Conservation (phyloP, 208 protist species). For the Trypanosoma grayi region DNA sequence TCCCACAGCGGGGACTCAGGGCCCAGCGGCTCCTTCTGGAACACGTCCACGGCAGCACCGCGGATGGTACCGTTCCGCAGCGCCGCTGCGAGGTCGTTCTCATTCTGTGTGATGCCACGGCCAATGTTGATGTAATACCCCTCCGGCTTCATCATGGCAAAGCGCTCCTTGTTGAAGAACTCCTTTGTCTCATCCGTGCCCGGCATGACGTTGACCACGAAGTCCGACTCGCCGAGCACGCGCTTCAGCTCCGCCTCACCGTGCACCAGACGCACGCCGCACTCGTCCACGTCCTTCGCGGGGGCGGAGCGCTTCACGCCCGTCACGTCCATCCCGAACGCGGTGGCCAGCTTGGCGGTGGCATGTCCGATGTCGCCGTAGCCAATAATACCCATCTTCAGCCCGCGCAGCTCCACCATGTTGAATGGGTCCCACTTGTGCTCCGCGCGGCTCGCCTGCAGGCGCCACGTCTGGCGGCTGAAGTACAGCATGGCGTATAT, state of each 20-base stretch:
- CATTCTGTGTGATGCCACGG: constrained; percentile 63
- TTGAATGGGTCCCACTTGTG: constrained; percentile 81
- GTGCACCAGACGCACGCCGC: constrained; percentile 50
- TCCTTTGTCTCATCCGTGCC: constrained; percentile 53
- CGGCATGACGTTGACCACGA: constrained; percentile 83
- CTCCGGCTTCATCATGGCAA: constrained; percentile 75
- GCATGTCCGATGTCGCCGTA: constrained; percentile 81
- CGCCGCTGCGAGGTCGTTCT: constrained; percentile 61
- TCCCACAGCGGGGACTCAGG: constrained; percentile 61
- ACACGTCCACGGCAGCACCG: constrained; percentile 81
- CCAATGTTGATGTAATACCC: constrained; percentile 89
- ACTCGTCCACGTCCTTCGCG: constrained; percentile 34
- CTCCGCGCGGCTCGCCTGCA: constrained; percentile 39
- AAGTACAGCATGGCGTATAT: constrained; percentile 78
- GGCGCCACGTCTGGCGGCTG: constrained; percentile 51
- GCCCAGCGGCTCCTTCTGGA: constrained; percentile 73
- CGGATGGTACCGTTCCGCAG: constrained; percentile 57
- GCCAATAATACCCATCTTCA: constrained; percentile 77
- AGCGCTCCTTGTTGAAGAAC: constrained; percentile 79
- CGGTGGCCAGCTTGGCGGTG: constrained; percentile 34
- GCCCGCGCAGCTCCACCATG: constrained; percentile 44
- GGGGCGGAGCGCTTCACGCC: constrained; percentile 54
- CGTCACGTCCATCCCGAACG: constrained; percentile 74
- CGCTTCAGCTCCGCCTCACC: constrained; percentile 45
- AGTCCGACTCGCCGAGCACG: constrained; percentile 70